A percentile compares a stretch with the other conserved stretches of the same genome.
Evolutionary conservation across 345 rosid species (phyloP).

Genomic region (Eutrema yunnanense): DNA sequence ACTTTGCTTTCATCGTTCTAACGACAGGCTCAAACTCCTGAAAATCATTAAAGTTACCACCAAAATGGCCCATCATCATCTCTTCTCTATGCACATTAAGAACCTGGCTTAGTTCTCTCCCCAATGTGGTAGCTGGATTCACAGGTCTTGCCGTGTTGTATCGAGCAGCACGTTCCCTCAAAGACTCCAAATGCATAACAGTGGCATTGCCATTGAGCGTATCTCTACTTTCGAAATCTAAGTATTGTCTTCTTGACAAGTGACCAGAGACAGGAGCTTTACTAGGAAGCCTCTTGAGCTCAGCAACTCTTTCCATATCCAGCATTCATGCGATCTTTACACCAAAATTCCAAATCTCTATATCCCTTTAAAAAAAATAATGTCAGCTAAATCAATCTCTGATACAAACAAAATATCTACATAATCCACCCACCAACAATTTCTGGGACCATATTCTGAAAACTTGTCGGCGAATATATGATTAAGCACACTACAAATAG

Average conservation of each 20-base stretch:
- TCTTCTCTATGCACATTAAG: constrained; percentile 44
- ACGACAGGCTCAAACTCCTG: constrained; percentile 31
- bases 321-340: constrained; percentile 30
- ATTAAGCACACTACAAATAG: neutral
- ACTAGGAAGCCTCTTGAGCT: constrained; percentile 49
- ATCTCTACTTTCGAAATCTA: constrained; percentile 23
- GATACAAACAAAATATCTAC: constrained; percentile 8
- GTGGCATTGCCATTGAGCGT: neutral
- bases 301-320: constrained; percentile 61
- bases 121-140: constrained; percentile 25
- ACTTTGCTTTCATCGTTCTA: constrained; percentile 55
- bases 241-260: constrained; percentile 26
- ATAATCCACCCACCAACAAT: neutral
- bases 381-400: neutral
- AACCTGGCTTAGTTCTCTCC: constrained; percentile 38
- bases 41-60: constrained; percentile 32
- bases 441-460: neutral
- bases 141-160: constrained; percentile 9
- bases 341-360: constrained; percentile 28
- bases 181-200: constrained; percentile 15
- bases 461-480: constrained; percentile 4
- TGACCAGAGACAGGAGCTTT: constrained; percentile 45
- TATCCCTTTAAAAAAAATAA: neutral
- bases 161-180: constrained; percentile 26
- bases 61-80: constrained; percentile 36